Percentiles rank a stretch among this genome's conserved stretches.
These are phyloP conservation scores for Dothideomycetes sp. DNA, from an alignment of 2,329 filamentous ascomycete genomes.

Conservation along the genomic window DNA sequence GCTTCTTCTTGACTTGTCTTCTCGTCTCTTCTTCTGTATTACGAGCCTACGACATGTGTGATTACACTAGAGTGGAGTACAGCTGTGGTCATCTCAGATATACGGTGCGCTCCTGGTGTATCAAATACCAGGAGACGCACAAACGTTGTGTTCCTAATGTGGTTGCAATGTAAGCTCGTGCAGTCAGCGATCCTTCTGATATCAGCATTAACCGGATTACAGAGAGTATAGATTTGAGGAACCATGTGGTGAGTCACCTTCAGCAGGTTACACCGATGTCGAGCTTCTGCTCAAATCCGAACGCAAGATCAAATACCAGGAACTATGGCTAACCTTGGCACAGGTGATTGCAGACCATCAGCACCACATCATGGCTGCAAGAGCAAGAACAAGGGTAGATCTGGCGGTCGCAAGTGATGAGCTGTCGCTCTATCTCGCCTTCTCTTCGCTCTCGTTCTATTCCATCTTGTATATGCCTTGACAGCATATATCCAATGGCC, in stretches of 20 bases:
- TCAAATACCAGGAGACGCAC: conserved; percentile 45
- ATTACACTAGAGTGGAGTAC: conserved; percentile 51
- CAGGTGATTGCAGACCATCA: conserved; percentile 14
- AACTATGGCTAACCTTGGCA: not conserved
- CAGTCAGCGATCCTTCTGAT: not conserved
- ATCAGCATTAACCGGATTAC: not conserved
- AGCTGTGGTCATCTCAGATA: conserved; percentile 47
- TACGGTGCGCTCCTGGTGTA: conserved; percentile 48
- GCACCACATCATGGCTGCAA: conserved; percentile 8
- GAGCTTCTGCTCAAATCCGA: not conserved
- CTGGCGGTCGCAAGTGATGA: conserved; percentile 3
- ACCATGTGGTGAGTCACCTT: conserved; percentile 34
- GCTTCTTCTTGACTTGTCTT: too few species aligned
- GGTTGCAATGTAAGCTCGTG: conserved; percentile 37
- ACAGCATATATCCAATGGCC: too few species aligned
- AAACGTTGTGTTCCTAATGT: conserved; percentile 47
- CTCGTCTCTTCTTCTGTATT: too few species aligned
- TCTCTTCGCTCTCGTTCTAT: too few species aligned
- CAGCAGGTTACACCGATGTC: not conserved
- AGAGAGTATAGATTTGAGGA: conserved; percentile 41
- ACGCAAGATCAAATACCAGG: not conserved
- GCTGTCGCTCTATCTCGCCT: too few species aligned
- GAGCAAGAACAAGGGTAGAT: conserved; percentile 1
- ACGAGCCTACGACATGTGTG: conserved; percentile 50
- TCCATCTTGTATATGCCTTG: too few species aligned